phyloP scores from a whole-genome alignment of 163 green algal genomes.

The Scenedesmus sp. region DNA sequence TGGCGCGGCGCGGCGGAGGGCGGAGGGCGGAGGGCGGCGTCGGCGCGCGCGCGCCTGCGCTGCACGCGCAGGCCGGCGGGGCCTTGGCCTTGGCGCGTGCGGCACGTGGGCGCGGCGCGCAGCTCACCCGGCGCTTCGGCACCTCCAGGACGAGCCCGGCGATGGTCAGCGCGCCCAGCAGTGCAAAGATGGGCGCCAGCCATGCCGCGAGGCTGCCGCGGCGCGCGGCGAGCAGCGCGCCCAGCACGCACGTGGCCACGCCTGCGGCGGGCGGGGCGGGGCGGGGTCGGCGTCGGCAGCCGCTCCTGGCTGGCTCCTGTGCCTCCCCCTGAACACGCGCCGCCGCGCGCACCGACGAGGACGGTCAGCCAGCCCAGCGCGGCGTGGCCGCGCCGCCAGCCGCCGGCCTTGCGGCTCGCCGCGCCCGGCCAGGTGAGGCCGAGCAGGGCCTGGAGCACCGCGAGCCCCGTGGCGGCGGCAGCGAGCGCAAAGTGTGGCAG shows the following conservation, averaged over 20 bases:
- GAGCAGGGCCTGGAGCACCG: slow-evolving; percentile 1
- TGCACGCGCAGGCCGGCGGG: no score
- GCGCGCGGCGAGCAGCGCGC: not conserved
- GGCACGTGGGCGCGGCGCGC: no score
- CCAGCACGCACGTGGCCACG: slow-evolving; percentile 16
- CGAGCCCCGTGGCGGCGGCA: not conserved
- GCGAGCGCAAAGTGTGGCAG: slow-evolving; percentile 28
- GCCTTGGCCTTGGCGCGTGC: no score
- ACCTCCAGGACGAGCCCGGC: slow-evolving; percentile 24
- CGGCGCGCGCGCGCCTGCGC: no score
- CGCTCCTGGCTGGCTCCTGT: no score
- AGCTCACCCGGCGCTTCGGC: slow-evolving; percentile 1
- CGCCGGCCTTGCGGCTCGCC: no score
- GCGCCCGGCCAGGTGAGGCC: not conserved
- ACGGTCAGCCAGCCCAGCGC: not conserved
- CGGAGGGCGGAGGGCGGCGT: no score
- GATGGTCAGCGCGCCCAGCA: slow-evolving; percentile 20
- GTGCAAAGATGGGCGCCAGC: not conserved
- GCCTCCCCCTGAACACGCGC: no score
- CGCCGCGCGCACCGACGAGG: not conserved
- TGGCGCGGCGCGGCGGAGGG: no score
- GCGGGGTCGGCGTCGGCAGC: no score
- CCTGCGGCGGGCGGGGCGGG: no score
- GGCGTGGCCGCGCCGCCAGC: not conserved
- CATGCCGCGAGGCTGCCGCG: not conserved